These are phyloP conservation scores for Corylus heterophylla DNA, from an alignment of 306 rosid species.

Conservation along the genomic window DNA sequence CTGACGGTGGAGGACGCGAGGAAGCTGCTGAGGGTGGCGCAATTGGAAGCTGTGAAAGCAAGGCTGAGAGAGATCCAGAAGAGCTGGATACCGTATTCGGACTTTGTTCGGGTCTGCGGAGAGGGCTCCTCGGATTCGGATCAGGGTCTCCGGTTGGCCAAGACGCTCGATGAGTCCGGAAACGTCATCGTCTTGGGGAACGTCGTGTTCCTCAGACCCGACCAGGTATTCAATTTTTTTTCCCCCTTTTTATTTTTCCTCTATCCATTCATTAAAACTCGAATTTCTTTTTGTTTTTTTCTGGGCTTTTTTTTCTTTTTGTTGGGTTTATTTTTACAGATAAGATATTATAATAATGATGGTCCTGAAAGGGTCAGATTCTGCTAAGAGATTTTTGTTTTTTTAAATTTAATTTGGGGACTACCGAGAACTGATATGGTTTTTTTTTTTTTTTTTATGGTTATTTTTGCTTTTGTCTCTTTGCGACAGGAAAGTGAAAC, in stretches of 20 bases:
- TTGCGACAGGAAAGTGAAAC: constrained; percentile 58
- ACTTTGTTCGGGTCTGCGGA: constrained; percentile 57
- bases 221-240: constrained; percentile 55
- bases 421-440: constrained; percentile 54
- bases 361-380: constrained; percentile 43
- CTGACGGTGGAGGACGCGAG: constrained; percentile 50
- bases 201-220: constrained; percentile 65
- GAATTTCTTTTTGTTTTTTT: neutral
- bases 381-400: neutral
- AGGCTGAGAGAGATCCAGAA: constrained; percentile 44
- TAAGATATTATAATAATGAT: constrained; percentile 23
- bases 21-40: constrained; percentile 62
- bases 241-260: neutral
- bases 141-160: constrained; percentile 51
- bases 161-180: constrained; percentile 69
- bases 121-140: constrained; percentile 53
- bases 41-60: constrained; percentile 60
- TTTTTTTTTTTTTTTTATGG: constrained; percentile 32
- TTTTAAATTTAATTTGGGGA: constrained; percentile 24
- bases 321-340: constrained; percentile 27
- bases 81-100: constrained; percentile 53
- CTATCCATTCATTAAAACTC: neutral
- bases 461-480: constrained; percentile 37
- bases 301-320: neutral
- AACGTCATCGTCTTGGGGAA: constrained; percentile 76